Evolutionary conservation across 2,329 filamentous ascomycete species (phyloP), one percentile per base, ranked within the genome.

Genomic region (Ophidiomyces ophidiicola): DNA sequence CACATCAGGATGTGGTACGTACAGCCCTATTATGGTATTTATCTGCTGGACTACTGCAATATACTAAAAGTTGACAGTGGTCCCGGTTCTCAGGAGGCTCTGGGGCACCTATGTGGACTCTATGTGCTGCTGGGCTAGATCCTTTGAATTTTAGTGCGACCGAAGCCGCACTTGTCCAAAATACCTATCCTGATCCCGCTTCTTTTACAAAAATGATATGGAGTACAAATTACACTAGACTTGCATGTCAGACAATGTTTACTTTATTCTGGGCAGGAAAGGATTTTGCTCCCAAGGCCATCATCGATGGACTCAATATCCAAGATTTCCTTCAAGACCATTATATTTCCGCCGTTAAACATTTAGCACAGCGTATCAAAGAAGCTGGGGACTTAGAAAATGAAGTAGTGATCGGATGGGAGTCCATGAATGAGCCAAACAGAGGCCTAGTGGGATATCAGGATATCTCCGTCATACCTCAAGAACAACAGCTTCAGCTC

Each of bases 131-230:
- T 48, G 90, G 90, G 6, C 67, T 98, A 32, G 84, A 98, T 55
- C 90, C 90, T 0, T 72, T 80, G 57, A 78, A 74, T 48, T 94
- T 98, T 54, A 76, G 78, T 37, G 77, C 75, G 14, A 98, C 87
- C 10, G 82, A 94, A 61, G 88, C 88, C 3, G 85, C 90, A 25
- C 73, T 96, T 44, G 88, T 98, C 5, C 90, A 98, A 38, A 98
- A 96, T 54, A 92, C 83, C 1, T 94, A 84, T 55, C 78, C 83
- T 6, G 74, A 93, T 14, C 85, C 87, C 6, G 78, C 78, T 18
- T 72, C 79, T 1, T 98, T 88, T 49, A 90, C 90, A 17, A 96
- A 94, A 65, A 98, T 98, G 92, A 88, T 96, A 42, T 98, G 90
- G 90, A 86, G 88, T 11, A 96, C 92, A 36, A 98, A 98, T 57